Evolutionary conservation across 495 filamentous ascomycete species (phyloP).

Genomic region (Penicillium arizonense): DNA sequence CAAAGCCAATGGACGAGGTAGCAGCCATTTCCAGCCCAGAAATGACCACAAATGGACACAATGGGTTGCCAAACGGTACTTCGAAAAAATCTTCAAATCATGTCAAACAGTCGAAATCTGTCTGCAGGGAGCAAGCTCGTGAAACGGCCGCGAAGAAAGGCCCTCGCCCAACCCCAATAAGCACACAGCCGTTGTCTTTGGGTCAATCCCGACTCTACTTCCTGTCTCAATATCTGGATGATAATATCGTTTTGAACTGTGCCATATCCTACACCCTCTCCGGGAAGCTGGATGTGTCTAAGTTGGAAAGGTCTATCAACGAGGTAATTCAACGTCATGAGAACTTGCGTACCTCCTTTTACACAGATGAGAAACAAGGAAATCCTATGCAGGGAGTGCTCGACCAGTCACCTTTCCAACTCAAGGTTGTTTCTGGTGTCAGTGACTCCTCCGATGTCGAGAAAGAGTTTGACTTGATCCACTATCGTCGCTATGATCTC

Average conservation of each 20-base stretch:
- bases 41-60: no score
- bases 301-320: background rate
- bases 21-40: no score
- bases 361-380: background rate
- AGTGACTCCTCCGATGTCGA: no score
- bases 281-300: background rate
- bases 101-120: background rate
- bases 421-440: no score
- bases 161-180: background rate
- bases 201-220: slow-evolving; percentile 3
- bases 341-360: background rate
- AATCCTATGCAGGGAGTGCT: background rate
- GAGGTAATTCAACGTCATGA: background rate
- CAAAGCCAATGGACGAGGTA: no score
- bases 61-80: no score
- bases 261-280: background rate
- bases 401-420: no score
- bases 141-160: background rate
- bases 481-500: background rate
- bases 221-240: background rate
- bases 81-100: slow-evolving; percentile 1
- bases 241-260: background rate
- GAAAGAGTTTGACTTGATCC: no score
- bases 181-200: background rate
- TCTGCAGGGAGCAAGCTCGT: no score